These are phyloP conservation scores for Incumbomyces lentus DNA, from an alignment of 2,329 filamentous ascomycete genomes.

Conservation along the genomic window DNA sequence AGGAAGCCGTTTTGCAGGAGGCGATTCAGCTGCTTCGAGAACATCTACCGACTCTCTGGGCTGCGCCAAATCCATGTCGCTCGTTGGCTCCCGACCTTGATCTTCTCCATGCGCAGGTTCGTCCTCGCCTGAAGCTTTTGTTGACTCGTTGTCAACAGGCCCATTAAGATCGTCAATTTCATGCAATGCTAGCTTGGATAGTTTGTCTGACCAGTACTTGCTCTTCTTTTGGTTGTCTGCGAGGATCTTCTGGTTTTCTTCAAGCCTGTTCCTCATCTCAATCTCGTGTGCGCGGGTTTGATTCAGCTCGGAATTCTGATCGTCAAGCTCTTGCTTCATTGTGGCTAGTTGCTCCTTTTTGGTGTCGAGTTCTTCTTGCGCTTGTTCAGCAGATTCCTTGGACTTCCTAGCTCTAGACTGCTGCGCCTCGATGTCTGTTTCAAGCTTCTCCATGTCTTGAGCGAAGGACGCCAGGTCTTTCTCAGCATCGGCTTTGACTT, in stretches of 20 bases:
- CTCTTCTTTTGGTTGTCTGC: slow-evolving; percentile 75
- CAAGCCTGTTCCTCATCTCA: slow-evolving; percentile 96
- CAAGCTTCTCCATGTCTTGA: slow-evolving; percentile 64
- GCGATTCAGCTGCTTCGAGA: slow-evolving; percentile 29
- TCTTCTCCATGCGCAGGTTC: neutral
- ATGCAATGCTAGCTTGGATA: slow-evolving; percentile 71
- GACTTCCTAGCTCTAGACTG: slow-evolving; percentile 63
- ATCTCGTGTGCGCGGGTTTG: slow-evolving; percentile 83
- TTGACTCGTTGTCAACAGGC: slow-evolving; percentile 6
- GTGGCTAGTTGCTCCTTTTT: slow-evolving; percentile 72
- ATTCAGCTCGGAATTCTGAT: slow-evolving; percentile 76
- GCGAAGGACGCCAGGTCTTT: slow-evolving; percentile 66
- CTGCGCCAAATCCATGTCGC: slow-evolving; percentile 46
- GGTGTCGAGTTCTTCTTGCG: slow-evolving; percentile 60
- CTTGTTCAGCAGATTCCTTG: slow-evolving; percentile 65
- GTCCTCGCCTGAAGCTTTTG: neutral
- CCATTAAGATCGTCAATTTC: slow-evolving; percentile 58
- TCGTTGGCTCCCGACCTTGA: slow-evolving; percentile 45
- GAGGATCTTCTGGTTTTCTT: slow-evolving; percentile 86
- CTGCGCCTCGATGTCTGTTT: slow-evolving; percentile 69
- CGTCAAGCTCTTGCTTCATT: slow-evolving; percentile 76
- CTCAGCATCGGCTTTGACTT: slow-evolving; percentile 65
- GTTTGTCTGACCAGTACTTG: slow-evolving; percentile 81
- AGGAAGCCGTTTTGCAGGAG: slow-evolving; percentile 53
- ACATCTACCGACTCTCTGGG: slow-evolving; percentile 15